phyloP scores from a whole-genome alignment of 2,329 filamentous ascomycete species.

The Colletotrichum higginsianum region DNA sequence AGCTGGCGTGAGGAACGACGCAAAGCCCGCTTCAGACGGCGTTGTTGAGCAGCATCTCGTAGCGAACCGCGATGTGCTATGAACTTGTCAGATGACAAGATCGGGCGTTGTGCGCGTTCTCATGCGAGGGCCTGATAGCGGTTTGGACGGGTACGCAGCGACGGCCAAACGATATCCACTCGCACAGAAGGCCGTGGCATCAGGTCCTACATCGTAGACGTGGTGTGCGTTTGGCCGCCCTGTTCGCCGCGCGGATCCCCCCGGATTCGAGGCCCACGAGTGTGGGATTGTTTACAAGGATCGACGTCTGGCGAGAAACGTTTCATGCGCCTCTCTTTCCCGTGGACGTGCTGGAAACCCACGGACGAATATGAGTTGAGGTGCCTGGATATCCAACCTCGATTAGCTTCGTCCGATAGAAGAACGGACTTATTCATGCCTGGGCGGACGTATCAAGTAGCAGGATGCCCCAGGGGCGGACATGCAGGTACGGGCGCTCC shows the following conservation, averaged over 20 bases:
- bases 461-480: slow-evolving; percentile 4
- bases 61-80: slow-evolving; percentile 18
- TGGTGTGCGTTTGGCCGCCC: not conserved
- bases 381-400: not conserved
- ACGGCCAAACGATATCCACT: slow-evolving; percentile 2
- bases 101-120: slow-evolving; percentile 11
- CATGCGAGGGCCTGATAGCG: slow-evolving; percentile 14
- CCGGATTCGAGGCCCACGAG: not conserved
- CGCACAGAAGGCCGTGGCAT: not conserved
- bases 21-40: slow-evolving; percentile 28
- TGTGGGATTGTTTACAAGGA: slow-evolving; percentile 12
- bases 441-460: slow-evolving; percentile 6
- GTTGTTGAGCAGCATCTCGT: slow-evolving; percentile 28
- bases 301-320: slow-evolving; percentile 17
- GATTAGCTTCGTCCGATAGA: not conserved
- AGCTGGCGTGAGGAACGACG: slow-evolving; percentile 29
- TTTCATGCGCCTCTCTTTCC: slow-evolving; percentile 28
- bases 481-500: slow-evolving; percentile 15
- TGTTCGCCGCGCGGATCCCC: slow-evolving; percentile 10
- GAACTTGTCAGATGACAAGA: slow-evolving; percentile 38
- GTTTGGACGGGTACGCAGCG: slow-evolving; percentile 30
- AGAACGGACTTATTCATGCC: slow-evolving; percentile 8
- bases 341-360: slow-evolving; percentile 4
- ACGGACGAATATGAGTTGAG: not conserved
- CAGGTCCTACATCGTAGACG: not conserved